These are phyloP conservation scores for Curvularia hawaiiensis DNA, from an alignment of 2,329 filamentous ascomycete genomes.

Conservation along the genomic window DNA sequence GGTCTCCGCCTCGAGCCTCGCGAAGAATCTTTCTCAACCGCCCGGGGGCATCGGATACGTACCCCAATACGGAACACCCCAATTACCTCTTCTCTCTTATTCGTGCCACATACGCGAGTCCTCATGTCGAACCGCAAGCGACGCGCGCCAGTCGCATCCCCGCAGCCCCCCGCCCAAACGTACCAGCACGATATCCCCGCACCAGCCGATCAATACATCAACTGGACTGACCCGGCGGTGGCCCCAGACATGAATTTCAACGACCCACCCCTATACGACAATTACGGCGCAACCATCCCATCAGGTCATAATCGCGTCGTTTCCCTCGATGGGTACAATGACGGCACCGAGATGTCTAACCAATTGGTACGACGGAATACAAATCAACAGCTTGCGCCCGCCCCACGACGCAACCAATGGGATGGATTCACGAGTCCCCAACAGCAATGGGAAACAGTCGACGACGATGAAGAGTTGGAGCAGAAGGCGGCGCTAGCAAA, in stretches of 20 bases:
- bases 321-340: slow-evolving; percentile 40
- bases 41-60: slow-evolving; percentile 10
- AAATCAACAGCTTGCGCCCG: slow-evolving; percentile 53
- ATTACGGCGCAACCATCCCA: slow-evolving; percentile 24
- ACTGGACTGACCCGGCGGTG: slow-evolving; percentile 40
- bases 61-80: slow-evolving; percentile 1
- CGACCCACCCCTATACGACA: slow-evolving; percentile 47
- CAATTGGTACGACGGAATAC: slow-evolving; percentile 54
- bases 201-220: slow-evolving; percentile 41
- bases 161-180: slow-evolving; percentile 60
- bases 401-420: slow-evolving; percentile 48
- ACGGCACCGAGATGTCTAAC: slow-evolving; percentile 39
- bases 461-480: slow-evolving; percentile 77
- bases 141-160: slow-evolving; percentile 72
- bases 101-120: slow-evolving; percentile 7
- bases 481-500: slow-evolving; percentile 81
- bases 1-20: neutral
- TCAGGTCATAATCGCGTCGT: slow-evolving; percentile 38
- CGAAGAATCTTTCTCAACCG: slow-evolving; percentile 8
- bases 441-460: slow-evolving; percentile 60
- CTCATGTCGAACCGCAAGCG: slow-evolving; percentile 65
- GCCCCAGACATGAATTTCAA: slow-evolving; percentile 39
- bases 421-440: slow-evolving; percentile 48
- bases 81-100: neutral
- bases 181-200: slow-evolving; percentile 55